Conservation (phyloP, 208 protist species). For the Porcisia hertigi region DNA sequence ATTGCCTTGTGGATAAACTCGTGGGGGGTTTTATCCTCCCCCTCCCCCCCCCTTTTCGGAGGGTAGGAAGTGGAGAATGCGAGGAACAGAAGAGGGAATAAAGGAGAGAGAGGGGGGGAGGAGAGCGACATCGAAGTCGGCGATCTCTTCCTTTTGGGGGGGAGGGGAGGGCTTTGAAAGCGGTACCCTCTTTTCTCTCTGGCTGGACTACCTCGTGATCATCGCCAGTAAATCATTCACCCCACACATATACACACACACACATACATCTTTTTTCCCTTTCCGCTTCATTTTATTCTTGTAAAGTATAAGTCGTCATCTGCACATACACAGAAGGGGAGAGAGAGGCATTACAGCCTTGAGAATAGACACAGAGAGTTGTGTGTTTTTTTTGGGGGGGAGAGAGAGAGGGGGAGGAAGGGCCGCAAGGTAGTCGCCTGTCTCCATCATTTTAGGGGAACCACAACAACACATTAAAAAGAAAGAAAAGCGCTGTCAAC, state of each 20-base stretch:
- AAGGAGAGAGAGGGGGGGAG: not conserved
- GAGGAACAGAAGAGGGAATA: not conserved
- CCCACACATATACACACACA: not conserved
- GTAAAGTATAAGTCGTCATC: not conserved
- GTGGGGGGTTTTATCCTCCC: too few species aligned
- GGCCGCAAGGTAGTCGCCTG: too few species aligned
- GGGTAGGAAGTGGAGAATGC: too few species aligned
- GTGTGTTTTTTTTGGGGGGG: not conserved
- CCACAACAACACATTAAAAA: too few species aligned
- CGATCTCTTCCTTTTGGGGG: not conserved
- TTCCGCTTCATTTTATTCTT: not conserved
- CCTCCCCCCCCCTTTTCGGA: too few species aligned
- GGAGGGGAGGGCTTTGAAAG: not conserved
- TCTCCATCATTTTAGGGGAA: too few species aligned
- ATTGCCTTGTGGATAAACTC: too few species aligned
- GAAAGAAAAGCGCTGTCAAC: too few species aligned
- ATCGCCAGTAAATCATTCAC: not conserved
- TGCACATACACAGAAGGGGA: not conserved
- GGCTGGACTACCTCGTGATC: not conserved
- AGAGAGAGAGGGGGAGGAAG: too few species aligned
- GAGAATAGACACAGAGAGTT: not conserved
- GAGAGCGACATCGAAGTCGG: not conserved
- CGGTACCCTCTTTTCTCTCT: not conserved
- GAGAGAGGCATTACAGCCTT: too few species aligned
- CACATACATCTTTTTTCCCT: not conserved